Conservation (phyloP, 768 basidiomycete genomes). For the Epithele typhae region DNA sequence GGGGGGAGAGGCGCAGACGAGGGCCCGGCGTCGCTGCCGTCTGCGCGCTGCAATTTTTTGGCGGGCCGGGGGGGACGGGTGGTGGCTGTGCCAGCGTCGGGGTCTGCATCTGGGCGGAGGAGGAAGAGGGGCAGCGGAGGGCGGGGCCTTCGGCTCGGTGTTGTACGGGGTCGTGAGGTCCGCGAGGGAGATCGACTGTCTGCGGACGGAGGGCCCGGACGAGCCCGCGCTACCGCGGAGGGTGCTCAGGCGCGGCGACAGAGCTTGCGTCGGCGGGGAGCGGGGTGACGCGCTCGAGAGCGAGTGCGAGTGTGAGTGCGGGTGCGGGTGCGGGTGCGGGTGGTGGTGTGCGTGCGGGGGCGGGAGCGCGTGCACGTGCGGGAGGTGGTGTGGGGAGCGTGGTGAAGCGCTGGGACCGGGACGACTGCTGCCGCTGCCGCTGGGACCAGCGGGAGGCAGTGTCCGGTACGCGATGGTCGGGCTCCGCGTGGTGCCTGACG, state of each 20-base stretch:
- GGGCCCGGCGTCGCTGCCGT: conserved; percentile 66
- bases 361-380: not conserved
- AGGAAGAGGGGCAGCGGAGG: not conserved
- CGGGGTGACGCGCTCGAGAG: conserved; percentile 17
- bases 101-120: not conserved
- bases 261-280: conserved; percentile 17
- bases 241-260: conserved; percentile 1
- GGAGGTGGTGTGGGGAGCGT: conserved; percentile 2
- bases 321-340: not conserved
- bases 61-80: conserved; percentile 27
- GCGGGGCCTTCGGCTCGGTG: conserved; percentile 2
- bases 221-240: conserved; percentile 22
- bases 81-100: conserved; percentile 14
- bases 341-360: conserved; percentile 2
- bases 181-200: conserved; percentile 36
- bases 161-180: conserved; percentile 39
- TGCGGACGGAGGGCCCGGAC: conserved; percentile 29
- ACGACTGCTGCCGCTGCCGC: not conserved
- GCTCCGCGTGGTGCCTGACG: not conserved
- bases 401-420: not conserved
- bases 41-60: conserved; percentile 83
- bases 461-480: conserved; percentile 1
- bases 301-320: conserved; percentile 9
- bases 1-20: conserved; percentile 65
- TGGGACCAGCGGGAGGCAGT: not conserved